Conservation (phyloP, 768 basidiomycete genomes). For the Psilocybe tampanensis region DNA sequence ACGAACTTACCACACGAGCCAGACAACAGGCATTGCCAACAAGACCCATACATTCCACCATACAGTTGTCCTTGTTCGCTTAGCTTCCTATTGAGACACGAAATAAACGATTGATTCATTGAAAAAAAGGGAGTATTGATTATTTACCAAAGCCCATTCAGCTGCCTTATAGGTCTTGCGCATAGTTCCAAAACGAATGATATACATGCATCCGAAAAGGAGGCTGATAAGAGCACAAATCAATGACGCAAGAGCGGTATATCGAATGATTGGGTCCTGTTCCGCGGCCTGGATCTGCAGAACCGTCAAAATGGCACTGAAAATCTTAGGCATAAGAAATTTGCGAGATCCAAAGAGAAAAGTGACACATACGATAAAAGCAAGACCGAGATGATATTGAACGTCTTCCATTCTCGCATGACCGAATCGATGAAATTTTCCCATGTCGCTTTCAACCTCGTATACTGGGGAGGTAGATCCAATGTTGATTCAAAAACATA, state of each 20-base stretch:
- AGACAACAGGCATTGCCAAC: conserved; percentile 59
- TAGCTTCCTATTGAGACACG: conserved; percentile 44
- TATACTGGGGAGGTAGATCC: conserved; percentile 12
- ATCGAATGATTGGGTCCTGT: conserved; percentile 52
- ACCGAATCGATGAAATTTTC: conserved; percentile 28
- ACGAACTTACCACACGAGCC: conserved; percentile 55
- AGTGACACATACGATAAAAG: conserved; percentile 23
- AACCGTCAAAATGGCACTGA: conserved; percentile 32
- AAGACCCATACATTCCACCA: conserved; percentile 68
- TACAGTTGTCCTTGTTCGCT: conserved; percentile 25
- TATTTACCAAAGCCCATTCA: conserved; percentile 49
- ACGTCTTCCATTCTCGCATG: conserved; percentile 30
- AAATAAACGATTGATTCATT: neutral
- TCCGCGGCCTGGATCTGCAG: conserved; percentile 39
- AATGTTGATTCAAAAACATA: neutral
- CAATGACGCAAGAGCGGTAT: conserved; percentile 55
- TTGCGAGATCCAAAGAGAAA: neutral
- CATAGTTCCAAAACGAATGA: conserved; percentile 64
- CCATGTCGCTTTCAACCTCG: conserved; percentile 23
- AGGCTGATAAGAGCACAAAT: conserved; percentile 62
- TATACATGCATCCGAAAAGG: conserved; percentile 61
- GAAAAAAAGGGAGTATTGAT: neutral
- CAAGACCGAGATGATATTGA: conserved; percentile 31
- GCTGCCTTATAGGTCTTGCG: conserved; percentile 60
- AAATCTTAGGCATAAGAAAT: neutral